Evolutionary conservation across 1,284 basidiomycete genomes (phyloP), one percentile per base, ranked within the genome.

Genomic region (Phellopilus nigrolimitatus): DNA sequence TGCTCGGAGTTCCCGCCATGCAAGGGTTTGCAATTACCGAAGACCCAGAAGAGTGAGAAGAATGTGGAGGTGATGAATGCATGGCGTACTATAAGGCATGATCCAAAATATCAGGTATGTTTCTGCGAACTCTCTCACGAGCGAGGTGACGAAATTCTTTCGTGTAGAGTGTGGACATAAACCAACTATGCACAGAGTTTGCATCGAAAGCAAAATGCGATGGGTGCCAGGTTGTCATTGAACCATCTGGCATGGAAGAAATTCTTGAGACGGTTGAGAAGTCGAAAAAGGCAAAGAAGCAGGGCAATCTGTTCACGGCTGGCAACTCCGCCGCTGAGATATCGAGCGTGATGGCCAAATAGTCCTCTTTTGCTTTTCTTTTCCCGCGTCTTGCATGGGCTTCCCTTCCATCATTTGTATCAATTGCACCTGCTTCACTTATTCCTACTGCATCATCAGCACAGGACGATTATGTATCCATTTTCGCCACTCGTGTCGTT

Each of bases 201-300:
- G 78, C 85, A 38, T 75, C 68, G 61, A 90, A 91, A 68, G 88
- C 88, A 42, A 74, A 79, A 46, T 91, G 88, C 61, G 87, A 90
- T 57, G 88, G 88, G 27, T 80, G 79, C 27, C 87, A 86, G 68
- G 83, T 88, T 37, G 86, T 88, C 17, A 68, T 88, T 45, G 84
- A 88, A 61, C 84, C 84, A 12, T 71, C 76, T 59, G 78, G 82
- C 27, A 81, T 88, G 57, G 70, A 73, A 57, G 72, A 76, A 55
- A 80, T 88, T 59, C 69, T 88, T 55, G 78, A 84, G 62, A 72
- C 68, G 48, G 71, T 88, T 19, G 60, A 46, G 33, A 46, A 45
- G 17, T 21, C 33, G 3, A 54, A 46, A 37, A 49, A 28, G 25
- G 30, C 41, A 31, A 54, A 54, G 28, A 47, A 49, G 24, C 39